Percentiles rank a stretch among this genome's conserved stretches.
Conservation (phyloP, 495 filamentous ascomycete genomes). For the Hypoxylon lenormandii region DNA sequence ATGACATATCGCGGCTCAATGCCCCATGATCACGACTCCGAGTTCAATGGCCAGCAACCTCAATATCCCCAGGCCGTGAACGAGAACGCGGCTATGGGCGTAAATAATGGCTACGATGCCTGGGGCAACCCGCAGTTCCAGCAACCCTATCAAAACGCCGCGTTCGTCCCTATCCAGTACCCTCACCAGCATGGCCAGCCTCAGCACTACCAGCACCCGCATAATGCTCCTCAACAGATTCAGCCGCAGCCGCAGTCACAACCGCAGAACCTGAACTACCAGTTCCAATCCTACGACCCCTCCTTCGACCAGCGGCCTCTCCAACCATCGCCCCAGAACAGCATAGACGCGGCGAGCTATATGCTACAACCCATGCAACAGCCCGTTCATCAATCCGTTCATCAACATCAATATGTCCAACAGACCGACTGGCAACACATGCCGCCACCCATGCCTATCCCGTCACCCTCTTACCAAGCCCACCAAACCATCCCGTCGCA, state of each 20-base stretch:
- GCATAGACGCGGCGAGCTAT: conserved; percentile 28
- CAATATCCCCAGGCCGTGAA: conserved; percentile 46
- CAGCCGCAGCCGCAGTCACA: conserved; percentile 20
- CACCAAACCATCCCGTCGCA: conserved; percentile 36
- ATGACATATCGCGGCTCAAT: conserved; percentile 60
- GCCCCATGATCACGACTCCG: conserved; percentile 58
- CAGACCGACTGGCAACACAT: conserved; percentile 38
- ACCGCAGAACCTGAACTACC: conserved; percentile 43
- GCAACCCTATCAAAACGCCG: conserved; percentile 33
- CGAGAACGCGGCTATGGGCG: neutral
- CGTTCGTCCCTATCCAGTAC: conserved; percentile 23
- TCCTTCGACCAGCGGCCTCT: conserved; percentile 48
- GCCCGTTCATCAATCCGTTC: conserved; percentile 31
- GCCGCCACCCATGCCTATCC: conserved; percentile 38
- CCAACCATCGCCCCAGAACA: conserved; percentile 37
- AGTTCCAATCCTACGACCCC: conserved; percentile 50
- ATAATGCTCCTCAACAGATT: conserved; percentile 23
- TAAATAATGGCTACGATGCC: conserved; percentile 32
- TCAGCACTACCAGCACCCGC: conserved; percentile 10
- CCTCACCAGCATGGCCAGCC: conserved; percentile 25
- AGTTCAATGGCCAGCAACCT: conserved; percentile 56
- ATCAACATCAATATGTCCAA: conserved; percentile 40
- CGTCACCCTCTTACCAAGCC: conserved; percentile 41
- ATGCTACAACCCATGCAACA: conserved; percentile 41
- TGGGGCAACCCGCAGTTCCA: conserved; percentile 46